phyloP scores from a whole-genome alignment of 2,329 filamentous ascomycete species.

The Ophiocordyceps polyrhachis-furcata region DNA sequence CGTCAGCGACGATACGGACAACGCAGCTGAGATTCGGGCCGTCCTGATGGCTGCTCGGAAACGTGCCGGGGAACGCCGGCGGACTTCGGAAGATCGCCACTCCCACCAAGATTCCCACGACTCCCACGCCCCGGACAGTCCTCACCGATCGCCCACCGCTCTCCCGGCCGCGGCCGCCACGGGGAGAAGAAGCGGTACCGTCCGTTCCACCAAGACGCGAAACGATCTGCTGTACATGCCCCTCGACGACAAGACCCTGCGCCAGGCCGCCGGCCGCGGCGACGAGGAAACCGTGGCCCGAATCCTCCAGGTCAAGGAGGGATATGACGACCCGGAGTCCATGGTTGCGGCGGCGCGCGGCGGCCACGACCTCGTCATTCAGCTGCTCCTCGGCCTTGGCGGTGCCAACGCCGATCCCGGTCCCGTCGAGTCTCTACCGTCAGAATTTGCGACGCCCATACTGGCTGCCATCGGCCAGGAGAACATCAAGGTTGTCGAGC shows the following conservation, averaged over 20 bases:
- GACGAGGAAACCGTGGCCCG: constrained; percentile 43
- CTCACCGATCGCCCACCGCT: constrained; percentile 35
- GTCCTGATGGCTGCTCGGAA: constrained; percentile 42
- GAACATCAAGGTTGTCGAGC: constrained; percentile 66
- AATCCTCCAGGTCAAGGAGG: constrained; percentile 41
- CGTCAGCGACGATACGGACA: constrained; percentile 54
- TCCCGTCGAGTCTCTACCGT: constrained; percentile 37
- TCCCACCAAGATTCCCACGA: constrained; percentile 21
- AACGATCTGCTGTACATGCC: constrained; percentile 46
- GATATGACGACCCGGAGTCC: constrained; percentile 58
- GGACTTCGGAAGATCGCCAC: constrained; percentile 38
- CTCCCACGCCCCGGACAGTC: constrained; percentile 38
- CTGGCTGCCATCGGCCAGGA: constrained; percentile 81
- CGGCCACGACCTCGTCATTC: constrained; percentile 74
- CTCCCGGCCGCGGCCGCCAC: constrained; percentile 11
- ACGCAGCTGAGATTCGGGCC: constrained; percentile 60
- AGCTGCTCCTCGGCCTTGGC: constrained; percentile 54
- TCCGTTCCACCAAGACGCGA: constrained; percentile 43
- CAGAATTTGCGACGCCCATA: constrained; percentile 77
- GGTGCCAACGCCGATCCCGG: constrained; percentile 49
- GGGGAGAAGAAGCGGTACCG: constrained; percentile 32
- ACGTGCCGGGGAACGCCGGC: constrained; percentile 32
- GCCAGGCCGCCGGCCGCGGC: constrained; percentile 39
- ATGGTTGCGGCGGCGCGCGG: constrained; percentile 84
- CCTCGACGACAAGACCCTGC: constrained; percentile 40